These are phyloP conservation scores for Hibiscus mutabilis DNA, from an alignment of 345 rosid genomes.

Conservation along the genomic window DNA sequence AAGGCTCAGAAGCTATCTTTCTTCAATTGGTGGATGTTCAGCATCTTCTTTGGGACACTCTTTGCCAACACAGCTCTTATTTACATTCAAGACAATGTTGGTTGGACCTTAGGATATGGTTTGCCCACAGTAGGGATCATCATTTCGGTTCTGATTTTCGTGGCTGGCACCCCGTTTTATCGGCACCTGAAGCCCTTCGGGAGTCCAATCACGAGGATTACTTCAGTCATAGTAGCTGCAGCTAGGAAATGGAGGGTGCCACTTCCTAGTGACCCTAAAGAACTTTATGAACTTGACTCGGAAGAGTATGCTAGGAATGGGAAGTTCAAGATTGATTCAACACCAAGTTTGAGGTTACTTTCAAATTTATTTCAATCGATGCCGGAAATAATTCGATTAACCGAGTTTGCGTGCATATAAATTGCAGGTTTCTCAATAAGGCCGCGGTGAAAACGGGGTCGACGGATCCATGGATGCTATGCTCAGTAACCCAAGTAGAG, in stretches of 20 bases:
- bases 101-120: constrained; percentile 73
- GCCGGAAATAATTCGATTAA: neutral
- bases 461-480: constrained; percentile 50
- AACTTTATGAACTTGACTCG: constrained; percentile 53
- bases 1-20: constrained; percentile 71
- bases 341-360: constrained; percentile 48
- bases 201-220: constrained; percentile 71
- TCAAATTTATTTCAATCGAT: neutral
- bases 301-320: constrained; percentile 42
- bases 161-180: constrained; percentile 67
- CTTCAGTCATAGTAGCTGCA: constrained; percentile 68
- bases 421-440: constrained; percentile 53
- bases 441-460: constrained; percentile 57
- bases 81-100: constrained; percentile 84
- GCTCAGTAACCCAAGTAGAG: constrained; percentile 81
- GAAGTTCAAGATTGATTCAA: constrained; percentile 51
- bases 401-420: neutral
- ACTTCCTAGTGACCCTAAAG: constrained; percentile 35
- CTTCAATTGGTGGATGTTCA: constrained; percentile 99
- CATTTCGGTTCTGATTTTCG: constrained; percentile 47
- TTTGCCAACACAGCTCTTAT: constrained; percentile 78
- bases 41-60: constrained; percentile 79
- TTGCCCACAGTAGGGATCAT: constrained; percentile 71
- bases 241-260: constrained; percentile 40
- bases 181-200: constrained; percentile 65